Base-by-base conservation (phyloP, 129 eudicot genomes). In the Escallonia herrerae region DNA sequence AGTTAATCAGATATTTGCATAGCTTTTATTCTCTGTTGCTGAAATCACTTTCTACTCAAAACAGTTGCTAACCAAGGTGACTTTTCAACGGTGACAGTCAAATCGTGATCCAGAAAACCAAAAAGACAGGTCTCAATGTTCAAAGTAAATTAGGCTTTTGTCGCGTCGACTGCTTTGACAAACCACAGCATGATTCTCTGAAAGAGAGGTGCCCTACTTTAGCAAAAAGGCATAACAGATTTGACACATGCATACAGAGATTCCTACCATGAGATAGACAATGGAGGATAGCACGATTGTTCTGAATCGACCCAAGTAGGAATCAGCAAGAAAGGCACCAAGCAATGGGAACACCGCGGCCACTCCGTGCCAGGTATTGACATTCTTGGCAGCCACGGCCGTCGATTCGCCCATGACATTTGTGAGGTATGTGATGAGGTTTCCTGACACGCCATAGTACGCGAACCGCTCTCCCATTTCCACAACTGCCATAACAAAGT, bases 381-480 rank as follows among this genome's bases (percentile, higher is more conserved):
- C 86, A 13, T 80, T 79, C 72, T 84, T 82, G 44, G 95, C 95
- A 0, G 95, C 89, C 15, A 75, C 72, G 40, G 84, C 83, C 3
- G 74, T 47, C 38, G 86, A 73, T 54, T 81, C 63, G 11, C 75
- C 67, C 3, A 87, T 51, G 72, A 76, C 86, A 43, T n/a, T 63
- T 3, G 80, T 79, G 13, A 87, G 83, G 76, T 84, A 87, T 69
- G 40, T 82, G 56, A 84, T 77, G 12, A 87, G 81, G 65, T 87
- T 87, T 15, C 86, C 91, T 3, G 86, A 58, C 10, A 87, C 84
- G 5, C 95, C 95, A 44, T 81, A 87, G 79, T 84, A 87, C 2
- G 95, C 91, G 49, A 87, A 84, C 66, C 95, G 58, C 80, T 84
- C 91, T 4, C 86, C 91, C 63, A 87, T 70, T 71, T 87, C 95